Evolutionary conservation across 352 stramenopile species (phyloP).

Genomic region (Phytophthora europaea): DNA sequence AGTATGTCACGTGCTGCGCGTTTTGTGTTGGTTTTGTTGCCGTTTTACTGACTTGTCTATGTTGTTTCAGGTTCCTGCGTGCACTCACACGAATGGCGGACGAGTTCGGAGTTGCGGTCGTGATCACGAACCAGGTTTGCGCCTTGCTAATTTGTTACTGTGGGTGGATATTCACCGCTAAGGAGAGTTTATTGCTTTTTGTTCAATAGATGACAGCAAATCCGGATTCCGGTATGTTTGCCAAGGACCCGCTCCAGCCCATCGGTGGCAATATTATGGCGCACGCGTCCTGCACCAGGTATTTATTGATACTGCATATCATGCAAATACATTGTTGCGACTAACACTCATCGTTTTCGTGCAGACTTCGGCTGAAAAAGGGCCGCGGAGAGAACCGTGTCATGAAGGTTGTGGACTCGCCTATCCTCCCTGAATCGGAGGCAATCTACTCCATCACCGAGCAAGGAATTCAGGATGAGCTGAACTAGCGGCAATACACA

Average conservation of each 20-base stretch:
- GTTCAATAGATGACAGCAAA: constrained; percentile 86
- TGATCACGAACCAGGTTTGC: constrained; percentile 89
- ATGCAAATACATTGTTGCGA: background rate
- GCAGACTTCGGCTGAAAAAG: constrained; percentile 95
- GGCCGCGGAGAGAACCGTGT: constrained; percentile 98
- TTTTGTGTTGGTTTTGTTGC: background rate
- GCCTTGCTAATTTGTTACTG: background rate
- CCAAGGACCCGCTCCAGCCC: constrained; percentile 90
- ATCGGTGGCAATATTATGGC: constrained; percentile 94
- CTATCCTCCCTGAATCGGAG: constrained; percentile 98
- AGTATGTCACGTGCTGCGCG: constrained; percentile 45
- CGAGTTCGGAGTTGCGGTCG: constrained; percentile 99
- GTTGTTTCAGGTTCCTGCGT: constrained; percentile 93
- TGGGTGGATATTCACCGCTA: background rate
- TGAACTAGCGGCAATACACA: constrained; percentile 70
- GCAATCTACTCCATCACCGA: constrained; percentile 98
- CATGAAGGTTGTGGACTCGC: constrained; percentile 98
- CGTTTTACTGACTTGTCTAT: background rate
- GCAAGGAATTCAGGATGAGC: constrained; percentile 94
- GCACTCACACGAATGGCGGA: constrained; percentile 97
- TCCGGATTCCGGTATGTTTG: constrained; percentile 92
- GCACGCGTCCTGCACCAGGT: constrained; percentile 86
- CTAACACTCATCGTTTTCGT: constrained; percentile 19
- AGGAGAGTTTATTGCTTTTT: background rate
- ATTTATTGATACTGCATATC: constrained; percentile 1